Evolutionary conservation across 2,329 filamentous ascomycete genomes (phyloP), one percentile per base, ranked within the genome.

Genomic region (Ascochyta viciae-villosae): DNA sequence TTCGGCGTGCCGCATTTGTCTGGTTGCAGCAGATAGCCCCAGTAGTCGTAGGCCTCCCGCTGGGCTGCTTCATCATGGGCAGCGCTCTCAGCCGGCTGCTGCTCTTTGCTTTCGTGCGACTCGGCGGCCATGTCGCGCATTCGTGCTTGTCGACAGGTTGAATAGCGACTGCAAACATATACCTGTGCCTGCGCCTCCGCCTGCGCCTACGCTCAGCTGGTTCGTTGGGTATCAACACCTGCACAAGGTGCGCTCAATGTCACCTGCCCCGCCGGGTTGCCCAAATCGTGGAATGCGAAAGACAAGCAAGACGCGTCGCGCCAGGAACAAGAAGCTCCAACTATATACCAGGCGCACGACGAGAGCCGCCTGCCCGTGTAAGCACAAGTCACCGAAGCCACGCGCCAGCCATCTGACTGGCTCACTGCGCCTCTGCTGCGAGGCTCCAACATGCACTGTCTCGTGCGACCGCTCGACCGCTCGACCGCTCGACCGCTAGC

Each of bases 21-120:
- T n/a, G 72, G 65, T 65, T 80, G 78, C 70, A 83, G 79, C 34
- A 83, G 67, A 59, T 81, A 82, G 12, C 79, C 80, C 80, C 80
- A 82, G 61, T 81, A 82, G 58, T 82, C 73, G 48, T 73, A 74
- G 6, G 81, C 80, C 67, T 82, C 80, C 51, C 64, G 64, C 19
- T 71, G 64, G 27, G 69, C 64, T n/a, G 72, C 66, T 43, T 75
- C 67, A 38, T 52, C 58, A 42, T 66, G 64, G 13, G 63, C 61
- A 15, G 53, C 39, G 9, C 65, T 60, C 16, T 66, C 64, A 35
- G 61, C 61, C 22, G 59, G 63, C 41, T 56, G 60, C 42, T 62
- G 58, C 49, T 61, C 61, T 50, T 61, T 55, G 15, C 48, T 54
- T 35, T 65, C 63, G n/a, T 58, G 62, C 39, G 67, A 48, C 59